These are phyloP conservation scores for Balansia obtecta DNA, from an alignment of 2,329 filamentous ascomycete genomes.

Conservation along the genomic window DNA sequence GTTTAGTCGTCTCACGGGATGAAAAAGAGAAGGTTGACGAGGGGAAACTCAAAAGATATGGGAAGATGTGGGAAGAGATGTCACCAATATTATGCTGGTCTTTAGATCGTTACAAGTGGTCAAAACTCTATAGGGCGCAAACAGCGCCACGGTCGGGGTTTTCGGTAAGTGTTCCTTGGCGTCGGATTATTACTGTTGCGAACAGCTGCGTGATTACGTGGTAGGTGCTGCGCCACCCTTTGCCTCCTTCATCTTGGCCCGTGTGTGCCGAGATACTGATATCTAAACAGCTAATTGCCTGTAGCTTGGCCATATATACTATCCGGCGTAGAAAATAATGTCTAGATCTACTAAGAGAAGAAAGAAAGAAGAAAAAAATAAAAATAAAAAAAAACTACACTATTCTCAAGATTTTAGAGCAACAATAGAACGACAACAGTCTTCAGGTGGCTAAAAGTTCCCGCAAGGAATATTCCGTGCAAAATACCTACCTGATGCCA, in stretches of 20 bases:
- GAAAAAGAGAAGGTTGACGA: background rate
- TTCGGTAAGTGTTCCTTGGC: constrained; percentile 4
- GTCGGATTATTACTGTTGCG: constrained; percentile 4
- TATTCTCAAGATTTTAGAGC: no score
- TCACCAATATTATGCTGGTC: background rate
- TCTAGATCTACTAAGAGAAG: no score
- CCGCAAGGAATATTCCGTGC: no score
- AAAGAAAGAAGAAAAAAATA: no score
- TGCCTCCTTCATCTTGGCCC: constrained; percentile 7
- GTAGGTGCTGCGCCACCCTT: constrained; percentile 21
- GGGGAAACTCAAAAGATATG: background rate
- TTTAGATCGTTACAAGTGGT: background rate
- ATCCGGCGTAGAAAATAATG: no score
- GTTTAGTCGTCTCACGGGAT: background rate
- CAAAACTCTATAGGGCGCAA: constrained; percentile 7
- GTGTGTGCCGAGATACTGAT: background rate
- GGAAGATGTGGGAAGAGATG: background rate
- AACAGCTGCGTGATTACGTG: background rate
- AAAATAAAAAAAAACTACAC: no score
- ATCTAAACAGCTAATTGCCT: no score
- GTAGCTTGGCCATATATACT: no score
- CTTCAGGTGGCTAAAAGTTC: no score
- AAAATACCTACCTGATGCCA: background rate
- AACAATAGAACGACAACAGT: no score
- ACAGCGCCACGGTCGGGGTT: constrained; percentile 2